Percentiles rank a stretch among this genome's conserved stretches.
Conservation (phyloP, 495 filamentous ascomycete species). For the Letharia lupina region DNA sequence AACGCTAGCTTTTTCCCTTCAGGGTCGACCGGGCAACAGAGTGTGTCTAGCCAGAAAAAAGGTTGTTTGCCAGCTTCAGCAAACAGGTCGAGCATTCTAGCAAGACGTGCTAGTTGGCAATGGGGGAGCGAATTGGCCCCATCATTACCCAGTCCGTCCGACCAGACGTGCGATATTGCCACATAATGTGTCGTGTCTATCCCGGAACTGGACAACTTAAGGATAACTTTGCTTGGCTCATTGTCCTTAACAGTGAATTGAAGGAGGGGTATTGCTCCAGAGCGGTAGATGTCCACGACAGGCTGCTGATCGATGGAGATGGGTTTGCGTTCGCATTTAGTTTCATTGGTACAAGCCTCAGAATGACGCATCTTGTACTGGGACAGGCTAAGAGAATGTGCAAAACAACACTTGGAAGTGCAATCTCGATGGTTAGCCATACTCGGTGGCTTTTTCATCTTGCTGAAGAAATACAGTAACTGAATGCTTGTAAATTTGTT, state of each 20-base stretch:
- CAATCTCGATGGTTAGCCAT: background rate
- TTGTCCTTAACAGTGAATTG: background rate
- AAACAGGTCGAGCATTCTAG: slow-evolving; percentile 17
- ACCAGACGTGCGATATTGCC: slow-evolving; percentile 33
- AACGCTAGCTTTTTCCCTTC: slow-evolving; percentile 24
- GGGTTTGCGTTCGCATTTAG: background rate
- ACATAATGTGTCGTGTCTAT: slow-evolving; percentile 5
- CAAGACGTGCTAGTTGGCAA: slow-evolving; percentile 27
- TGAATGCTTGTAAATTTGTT: slow-evolving; percentile 1
- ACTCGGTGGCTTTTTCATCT: slow-evolving; percentile 2
- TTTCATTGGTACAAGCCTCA: background rate
- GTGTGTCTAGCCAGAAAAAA: slow-evolving; percentile 31
- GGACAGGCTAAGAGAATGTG: slow-evolving; percentile 1
- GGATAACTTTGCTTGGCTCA: background rate
- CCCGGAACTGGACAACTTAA: background rate
- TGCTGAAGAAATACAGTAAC: slow-evolving; percentile 5
- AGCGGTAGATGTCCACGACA: background rate
- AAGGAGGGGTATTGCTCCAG: slow-evolving; percentile 10
- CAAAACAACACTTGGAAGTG: background rate
- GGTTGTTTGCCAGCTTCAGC: slow-evolving; percentile 5
- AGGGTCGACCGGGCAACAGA: slow-evolving; percentile 29
- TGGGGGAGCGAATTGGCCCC: slow-evolving; percentile 26
- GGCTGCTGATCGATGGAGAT: background rate
- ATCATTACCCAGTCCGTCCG: slow-evolving; percentile 33
- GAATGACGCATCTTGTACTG: background rate